Evolutionary conservation across 176 grass and related monocot species (phyloP).

Genomic region (Oryza australiensis): DNA sequence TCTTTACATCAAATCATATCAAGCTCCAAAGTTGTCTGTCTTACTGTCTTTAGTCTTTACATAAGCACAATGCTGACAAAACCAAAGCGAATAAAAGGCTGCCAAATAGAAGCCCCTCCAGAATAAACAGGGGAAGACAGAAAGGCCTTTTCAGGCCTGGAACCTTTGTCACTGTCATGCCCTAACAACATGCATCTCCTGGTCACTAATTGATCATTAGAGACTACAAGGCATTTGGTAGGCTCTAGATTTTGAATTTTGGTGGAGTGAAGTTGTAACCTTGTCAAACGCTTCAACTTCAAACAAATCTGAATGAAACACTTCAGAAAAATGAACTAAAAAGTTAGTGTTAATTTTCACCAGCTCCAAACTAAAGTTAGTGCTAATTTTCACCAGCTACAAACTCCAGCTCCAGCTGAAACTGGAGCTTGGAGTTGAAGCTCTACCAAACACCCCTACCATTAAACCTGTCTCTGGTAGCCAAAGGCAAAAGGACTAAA

Average conservation of each 20-base stretch:
- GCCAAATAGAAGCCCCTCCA: neutral
- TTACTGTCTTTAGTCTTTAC: neutral
- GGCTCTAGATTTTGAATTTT: too few species aligned
- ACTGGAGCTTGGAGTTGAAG: too few species aligned
- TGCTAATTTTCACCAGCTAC: too few species aligned
- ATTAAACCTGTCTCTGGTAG: neutral
- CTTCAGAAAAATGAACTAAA: too few species aligned
- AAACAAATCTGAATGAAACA: too few species aligned
- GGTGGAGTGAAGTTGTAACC: too few species aligned
- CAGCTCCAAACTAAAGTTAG: too few species aligned
- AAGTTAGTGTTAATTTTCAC: too few species aligned
- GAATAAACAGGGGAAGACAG: neutral
- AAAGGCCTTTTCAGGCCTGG: slow-evolving; percentile 18
- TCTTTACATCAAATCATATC: slow-evolving; percentile 22
- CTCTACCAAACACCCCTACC: too few species aligned
- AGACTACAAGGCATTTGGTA: too few species aligned
- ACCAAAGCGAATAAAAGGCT: neutral
- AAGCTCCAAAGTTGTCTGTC: neutral
- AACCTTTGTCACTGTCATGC: slow-evolving; percentile 15
- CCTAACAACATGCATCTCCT: slow-evolving; percentile 22
- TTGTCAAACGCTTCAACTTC: too few species aligned
- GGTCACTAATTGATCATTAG: neutral
- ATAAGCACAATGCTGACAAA: neutral
- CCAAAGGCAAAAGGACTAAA: neutral
- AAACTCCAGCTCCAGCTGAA: too few species aligned